These are phyloP conservation scores for Alloteropsis semialata DNA, from an alignment of 176 grass and related monocot species.

Conservation along the genomic window DNA sequence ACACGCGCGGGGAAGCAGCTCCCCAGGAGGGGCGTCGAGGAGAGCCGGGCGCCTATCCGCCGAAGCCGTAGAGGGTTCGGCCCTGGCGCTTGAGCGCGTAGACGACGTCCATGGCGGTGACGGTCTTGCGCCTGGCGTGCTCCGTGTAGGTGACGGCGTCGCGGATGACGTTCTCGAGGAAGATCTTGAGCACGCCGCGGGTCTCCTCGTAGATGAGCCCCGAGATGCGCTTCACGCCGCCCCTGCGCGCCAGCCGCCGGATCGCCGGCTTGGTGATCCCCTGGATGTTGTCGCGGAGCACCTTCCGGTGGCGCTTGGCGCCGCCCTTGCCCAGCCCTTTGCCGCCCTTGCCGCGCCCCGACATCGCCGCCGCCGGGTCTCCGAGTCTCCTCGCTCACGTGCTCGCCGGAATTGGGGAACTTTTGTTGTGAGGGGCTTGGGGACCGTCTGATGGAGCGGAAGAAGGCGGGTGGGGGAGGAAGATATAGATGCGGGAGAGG, in stretches of 20 bases:
- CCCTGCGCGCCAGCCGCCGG: constrained; percentile 30
- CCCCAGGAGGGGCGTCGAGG: no score
- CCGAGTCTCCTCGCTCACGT: no score
- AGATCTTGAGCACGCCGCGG: constrained; percentile 87
- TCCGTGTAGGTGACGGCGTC: constrained; percentile 89
- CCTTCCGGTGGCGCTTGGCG: constrained; percentile 47
- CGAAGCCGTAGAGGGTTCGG: constrained; percentile 80
- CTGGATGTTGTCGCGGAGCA: constrained; percentile 52
- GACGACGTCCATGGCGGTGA: constrained; percentile 88
- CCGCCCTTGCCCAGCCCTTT: constrained; percentile 53
- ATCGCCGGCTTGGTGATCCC: constrained; percentile 60
- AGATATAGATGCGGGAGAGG: not conserved
- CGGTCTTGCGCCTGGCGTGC: constrained; percentile 80
- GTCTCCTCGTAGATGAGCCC: constrained; percentile 96
- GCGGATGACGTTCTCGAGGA: constrained; percentile 89
- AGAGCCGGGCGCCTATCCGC: constrained; percentile 38
- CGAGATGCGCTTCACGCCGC: constrained; percentile 83
- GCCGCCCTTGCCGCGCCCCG: constrained; percentile 36
- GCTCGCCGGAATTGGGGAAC: not conserved
- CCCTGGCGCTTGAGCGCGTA: constrained; percentile 92
- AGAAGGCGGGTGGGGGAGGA: not conserved
- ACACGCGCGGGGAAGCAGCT: no score
- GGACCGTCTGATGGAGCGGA: not conserved
- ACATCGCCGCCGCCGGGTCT: constrained; percentile 33
- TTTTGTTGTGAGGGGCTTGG: not conserved